Base-by-base conservation (phyloP, 768 basidiomycete genomes). In the Termitomyces sp. region DNA sequence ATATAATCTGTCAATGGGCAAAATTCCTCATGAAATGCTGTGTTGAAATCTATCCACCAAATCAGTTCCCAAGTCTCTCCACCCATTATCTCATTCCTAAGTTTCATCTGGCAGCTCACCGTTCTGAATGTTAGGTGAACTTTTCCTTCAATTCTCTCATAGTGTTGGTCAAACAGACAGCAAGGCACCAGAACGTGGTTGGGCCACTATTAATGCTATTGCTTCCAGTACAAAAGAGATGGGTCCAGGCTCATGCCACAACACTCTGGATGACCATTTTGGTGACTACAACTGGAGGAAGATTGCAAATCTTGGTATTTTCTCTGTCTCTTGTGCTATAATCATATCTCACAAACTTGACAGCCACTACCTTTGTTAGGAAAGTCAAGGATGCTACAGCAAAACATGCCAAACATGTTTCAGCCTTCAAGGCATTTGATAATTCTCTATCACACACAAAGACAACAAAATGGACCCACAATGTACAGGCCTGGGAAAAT, bases 1-100 rank as follows among this genome's bases (percentile, higher is more conserved):
- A 70, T 41, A 71, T 70, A 22, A 57, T 56, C 0, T 71, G 67
- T 50, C 68, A 71, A 32, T 71, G 65, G 61, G 52, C 38, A 1
- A 58, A 52, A n/a, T 62, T 68, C n/a, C 49, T 70, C 3, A n/a
- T 16, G 9, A 54, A 55, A 22, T 55, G 64, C 12, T 48, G 27
- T 10, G 2, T 54, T 6, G n/a, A n/a, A 1, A 47, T 33, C 4
- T 61, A 63, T 42, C 53, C 46, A 2, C 35, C 41, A 22, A 49
- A 43, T 20, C 20, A 7, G 1, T 44, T 32, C 23, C 2, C 27
- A n/a, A 7, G 32, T 33, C 43, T 12, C 7, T 3, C 56, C 0
- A 15, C 59, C 31, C 29, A 31, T 0, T 64, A 55, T 35, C 38
- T 64, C 3, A 56, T 73, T 15, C 72, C 72, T 1, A 71, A 71